Conservation (phyloP, 805 yeast species). For the Wickerhamiella vanderwaltii region DNA sequence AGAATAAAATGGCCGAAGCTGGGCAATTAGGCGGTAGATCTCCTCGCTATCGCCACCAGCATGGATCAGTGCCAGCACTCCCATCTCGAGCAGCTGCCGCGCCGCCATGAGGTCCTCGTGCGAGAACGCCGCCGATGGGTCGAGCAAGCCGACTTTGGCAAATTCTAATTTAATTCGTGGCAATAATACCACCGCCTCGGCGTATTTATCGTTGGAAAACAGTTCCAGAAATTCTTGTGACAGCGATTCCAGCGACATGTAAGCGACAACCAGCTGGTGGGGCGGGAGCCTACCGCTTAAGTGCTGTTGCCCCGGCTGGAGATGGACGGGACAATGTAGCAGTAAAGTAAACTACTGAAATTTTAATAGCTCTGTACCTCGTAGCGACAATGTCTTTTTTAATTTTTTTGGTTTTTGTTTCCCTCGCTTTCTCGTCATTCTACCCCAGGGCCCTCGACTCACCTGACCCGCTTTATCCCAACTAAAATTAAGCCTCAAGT, state of each 20-base stretch:
- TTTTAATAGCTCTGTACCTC: too few relatives aligned
- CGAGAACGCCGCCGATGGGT: conserved; percentile 41
- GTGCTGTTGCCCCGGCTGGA: too few relatives aligned
- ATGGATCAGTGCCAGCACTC: conserved; percentile 69
- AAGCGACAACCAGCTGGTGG: neutral
- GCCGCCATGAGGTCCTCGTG: conserved; percentile 57
- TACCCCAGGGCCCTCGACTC: too few relatives aligned
- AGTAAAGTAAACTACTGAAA: too few relatives aligned
- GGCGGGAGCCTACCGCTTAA: too few relatives aligned
- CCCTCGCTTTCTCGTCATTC: too few relatives aligned
- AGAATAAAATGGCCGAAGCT: conserved; percentile 66
- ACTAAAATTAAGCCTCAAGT: too few relatives aligned
- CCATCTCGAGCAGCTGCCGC: conserved; percentile 74
- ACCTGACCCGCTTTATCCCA: too few relatives aligned
- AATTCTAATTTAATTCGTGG: conserved; percentile 68
- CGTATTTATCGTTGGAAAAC: conserved; percentile 51
- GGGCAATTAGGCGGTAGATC: conserved; percentile 63
- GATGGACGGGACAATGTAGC: too few relatives aligned
- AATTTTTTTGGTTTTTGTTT: too few relatives aligned
- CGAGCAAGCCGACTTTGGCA: conserved; percentile 61
- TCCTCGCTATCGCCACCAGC: conserved; percentile 40
- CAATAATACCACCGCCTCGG: conserved; percentile 46
- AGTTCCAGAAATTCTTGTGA: conserved; percentile 56
- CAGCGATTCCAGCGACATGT: conserved; percentile 46
- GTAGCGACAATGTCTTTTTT: too few relatives aligned